Percentiles rank a stretch among this genome's conserved stretches.
phyloP scores from a whole-genome alignment of 805 yeast genomes.

The Lipomyces sp. region DNA sequence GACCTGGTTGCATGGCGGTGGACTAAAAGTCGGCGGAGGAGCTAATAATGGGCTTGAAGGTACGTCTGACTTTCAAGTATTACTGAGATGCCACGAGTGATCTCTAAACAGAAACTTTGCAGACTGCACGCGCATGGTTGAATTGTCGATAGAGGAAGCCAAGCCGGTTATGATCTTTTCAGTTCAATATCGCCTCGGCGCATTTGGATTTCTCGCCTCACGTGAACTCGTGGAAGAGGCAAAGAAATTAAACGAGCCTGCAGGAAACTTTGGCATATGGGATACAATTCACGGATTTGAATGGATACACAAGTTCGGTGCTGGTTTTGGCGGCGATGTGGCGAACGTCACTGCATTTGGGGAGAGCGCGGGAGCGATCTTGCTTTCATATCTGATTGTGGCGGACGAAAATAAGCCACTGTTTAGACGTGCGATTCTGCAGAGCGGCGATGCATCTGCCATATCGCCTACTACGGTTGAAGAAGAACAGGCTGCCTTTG shows the following conservation, averaged over 20 bases:
- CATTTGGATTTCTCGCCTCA: constrained; percentile 43
- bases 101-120: constrained; percentile 14
- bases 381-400: constrained; percentile 2
- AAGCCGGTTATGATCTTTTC: constrained; percentile 41
- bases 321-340: constrained; percentile 45
- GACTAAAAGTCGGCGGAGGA: constrained; percentile 40
- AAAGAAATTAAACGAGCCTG: constrained; percentile 17
- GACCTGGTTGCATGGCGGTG: constrained; percentile 46
- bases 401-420: not conserved
- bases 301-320: constrained; percentile 44
- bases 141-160: constrained; percentile 13
- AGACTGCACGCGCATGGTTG: constrained; percentile 20
- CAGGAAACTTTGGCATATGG: constrained; percentile 44
- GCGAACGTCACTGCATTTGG: constrained; percentile 45
- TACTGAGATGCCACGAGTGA: not conserved
- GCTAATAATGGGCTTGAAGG: constrained; percentile 25
- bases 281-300: constrained; percentile 38
- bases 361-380: constrained; percentile 41
- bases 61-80: no score
- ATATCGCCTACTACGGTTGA: constrained; percentile 2
- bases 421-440: constrained; percentile 14
- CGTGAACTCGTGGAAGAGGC: constrained; percentile 42
- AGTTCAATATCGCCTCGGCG: constrained; percentile 43
- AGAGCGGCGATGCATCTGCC: constrained; percentile 15
- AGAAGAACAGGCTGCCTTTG: constrained; percentile 20